Evolutionary conservation across 1,139 yeast species (phyloP), one percentile per base, ranked within the genome.

Genomic region (Pneumocystis sp.): DNA sequence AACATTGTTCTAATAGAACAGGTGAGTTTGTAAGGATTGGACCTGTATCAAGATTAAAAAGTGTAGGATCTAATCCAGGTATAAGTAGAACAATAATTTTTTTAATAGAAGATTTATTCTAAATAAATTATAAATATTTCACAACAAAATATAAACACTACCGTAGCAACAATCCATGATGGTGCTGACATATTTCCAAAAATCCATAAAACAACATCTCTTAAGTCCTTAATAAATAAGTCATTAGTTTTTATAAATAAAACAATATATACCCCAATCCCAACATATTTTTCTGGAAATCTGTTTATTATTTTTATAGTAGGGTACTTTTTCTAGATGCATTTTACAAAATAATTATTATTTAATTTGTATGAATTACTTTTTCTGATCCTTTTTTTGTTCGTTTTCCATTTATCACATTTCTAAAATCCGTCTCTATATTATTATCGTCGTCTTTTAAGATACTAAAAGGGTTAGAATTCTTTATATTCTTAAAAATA

Each of bases 41-140:
- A 8, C 65, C 50, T 66, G 63, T 40, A 12, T 67, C 66, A 25
- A 73, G 64, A 0, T 79, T 80, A 69, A 83, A 81, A 65, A 79
- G 79, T 2, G 74, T 73, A 3, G 78, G 74, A n/a, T 80, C 78
- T 3, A 89, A 72, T 0, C 96, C 96, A 0, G 93, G 89, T 1
- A 83, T 80, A 65, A 85, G 76, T 15, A 89, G 76, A n/a, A 84
- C 77, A 0, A 88, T 84, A 2, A 86, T 81, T 65, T 82, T 82
- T 34, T 78, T 74, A 6, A 84, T 75, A 1, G 78, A 73, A 4
- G 72, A 70, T 66, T 81, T 74, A 69, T 83, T 83, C 39, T 64
- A 37, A 66, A 63, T 19, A 50, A 12, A 17, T 50, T 50, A 25
- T 50, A 25, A 25, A 25, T 21, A 25, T 45, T 50, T 50, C 5